phyloP scores from a whole-genome alignment of 345 rosid species.

The Pistacia vera region DNA sequence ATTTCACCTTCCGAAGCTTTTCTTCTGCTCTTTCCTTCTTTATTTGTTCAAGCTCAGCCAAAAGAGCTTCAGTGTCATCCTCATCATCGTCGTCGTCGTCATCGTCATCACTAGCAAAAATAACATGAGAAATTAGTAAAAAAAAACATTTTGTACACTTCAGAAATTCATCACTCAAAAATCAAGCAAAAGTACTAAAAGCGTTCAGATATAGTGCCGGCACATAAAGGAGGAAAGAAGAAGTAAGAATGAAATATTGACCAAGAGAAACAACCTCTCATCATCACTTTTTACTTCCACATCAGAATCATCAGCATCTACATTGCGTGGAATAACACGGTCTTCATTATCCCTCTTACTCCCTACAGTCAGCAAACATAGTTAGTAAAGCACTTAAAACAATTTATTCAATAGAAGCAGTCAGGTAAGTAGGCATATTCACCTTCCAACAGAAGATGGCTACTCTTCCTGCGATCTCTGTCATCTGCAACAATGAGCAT shows the following conservation, averaged over 20 bases:
- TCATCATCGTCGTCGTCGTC: conserved; percentile 68
- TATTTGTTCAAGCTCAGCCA: conserved; percentile 95
- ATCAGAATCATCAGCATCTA: conserved; percentile 99
- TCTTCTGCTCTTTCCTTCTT: conserved; percentile 97
- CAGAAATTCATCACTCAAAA: not conserved
- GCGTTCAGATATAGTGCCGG: not conserved
- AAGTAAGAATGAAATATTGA: not conserved
- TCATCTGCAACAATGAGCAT: conserved; percentile 58
- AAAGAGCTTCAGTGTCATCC: conserved; percentile 84
- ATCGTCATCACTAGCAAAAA: conserved; percentile 45
- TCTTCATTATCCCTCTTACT: conserved; percentile 80
- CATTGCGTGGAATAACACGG: conserved; percentile 74
- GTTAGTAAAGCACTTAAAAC: conserved; percentile 26
- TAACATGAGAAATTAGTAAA: not conserved
- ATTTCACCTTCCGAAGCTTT: conserved; percentile 70
- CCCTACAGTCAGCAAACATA: conserved; percentile 39
- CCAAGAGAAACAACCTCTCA: conserved; percentile 52
- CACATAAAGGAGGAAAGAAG: not conserved
- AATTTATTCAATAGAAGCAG: not conserved
- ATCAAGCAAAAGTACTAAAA: not conserved
- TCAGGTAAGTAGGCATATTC: not conserved
- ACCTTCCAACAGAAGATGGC: conserved; percentile 85
- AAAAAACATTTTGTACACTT: not conserved
- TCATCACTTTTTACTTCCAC: conserved; percentile 65
- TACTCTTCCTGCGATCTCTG: conserved; percentile 81